Evolutionary conservation across 257 asterid genomes (phyloP).

Genomic region (Solanum ossicruentum): DNA sequence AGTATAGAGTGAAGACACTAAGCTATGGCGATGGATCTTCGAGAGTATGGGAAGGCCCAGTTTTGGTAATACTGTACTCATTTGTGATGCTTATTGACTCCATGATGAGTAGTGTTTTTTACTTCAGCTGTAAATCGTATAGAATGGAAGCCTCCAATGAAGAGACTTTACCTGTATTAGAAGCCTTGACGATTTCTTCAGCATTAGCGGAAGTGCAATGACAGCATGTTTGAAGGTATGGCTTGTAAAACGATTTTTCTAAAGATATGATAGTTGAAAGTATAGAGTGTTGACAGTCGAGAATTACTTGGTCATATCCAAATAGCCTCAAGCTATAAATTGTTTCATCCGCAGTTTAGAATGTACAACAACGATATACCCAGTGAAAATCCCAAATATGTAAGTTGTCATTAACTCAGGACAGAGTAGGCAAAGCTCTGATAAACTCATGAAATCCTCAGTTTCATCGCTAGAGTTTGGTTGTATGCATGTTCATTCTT

Average conservation of each 20-base stretch:
- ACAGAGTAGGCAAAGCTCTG: neutral
- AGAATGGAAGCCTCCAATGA: conserved; percentile 48
- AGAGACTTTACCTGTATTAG: conserved; percentile 50
- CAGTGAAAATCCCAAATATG: neutral
- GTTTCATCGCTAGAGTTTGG: neutral
- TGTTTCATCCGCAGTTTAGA: neutral
- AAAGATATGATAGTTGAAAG: neutral
- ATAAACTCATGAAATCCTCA: neutral
- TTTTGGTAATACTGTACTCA: conserved; percentile 73
- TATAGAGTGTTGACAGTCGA: neutral
- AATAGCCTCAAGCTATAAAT: neutral
- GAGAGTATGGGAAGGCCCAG: conserved; percentile 94
- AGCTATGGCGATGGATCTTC: conserved; percentile 93
- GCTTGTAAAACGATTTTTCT: neutral
- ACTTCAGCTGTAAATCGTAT: conserved; percentile 87
- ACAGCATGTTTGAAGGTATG: conserved; percentile 1
- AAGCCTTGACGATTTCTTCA: conserved; percentile 31
- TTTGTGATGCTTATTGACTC: conserved; percentile 70
- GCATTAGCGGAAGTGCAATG: conserved; percentile 26
- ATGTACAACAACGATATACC: neutral
- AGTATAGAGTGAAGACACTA: conserved; percentile 81
- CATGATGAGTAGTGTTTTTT: conserved; percentile 85
- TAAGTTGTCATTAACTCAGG: neutral
- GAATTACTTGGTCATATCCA: too few species aligned
- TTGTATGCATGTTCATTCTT: neutral